A percentile compares a stretch with the other conserved stretches of the same genome.
These are phyloP conservation scores for Mycena floridula DNA, from an alignment of 768 basidiomycete genomes.

Conservation along the genomic window DNA sequence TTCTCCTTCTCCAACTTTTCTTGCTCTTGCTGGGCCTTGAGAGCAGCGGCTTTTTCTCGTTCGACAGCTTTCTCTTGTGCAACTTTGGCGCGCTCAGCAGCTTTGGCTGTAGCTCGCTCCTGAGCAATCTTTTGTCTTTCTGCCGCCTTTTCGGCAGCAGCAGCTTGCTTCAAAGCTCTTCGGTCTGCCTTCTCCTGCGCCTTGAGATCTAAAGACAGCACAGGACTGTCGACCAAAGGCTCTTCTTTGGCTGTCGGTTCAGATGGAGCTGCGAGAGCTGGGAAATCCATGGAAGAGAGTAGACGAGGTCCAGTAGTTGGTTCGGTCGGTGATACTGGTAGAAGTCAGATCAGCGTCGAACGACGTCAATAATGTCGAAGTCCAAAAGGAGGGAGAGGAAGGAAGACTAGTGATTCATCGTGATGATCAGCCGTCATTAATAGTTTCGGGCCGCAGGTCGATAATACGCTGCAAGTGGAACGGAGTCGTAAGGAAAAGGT, in stretches of 20 bases:
- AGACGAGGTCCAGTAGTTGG: constrained; percentile 29
- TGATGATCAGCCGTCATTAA: neutral
- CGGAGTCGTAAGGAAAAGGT: constrained; percentile 16
- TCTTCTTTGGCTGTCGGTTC: constrained; percentile 25
- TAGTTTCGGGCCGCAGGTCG: constrained; percentile 21
- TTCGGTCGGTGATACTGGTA: constrained; percentile 35
- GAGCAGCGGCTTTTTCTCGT: constrained; percentile 38
- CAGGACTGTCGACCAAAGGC: constrained; percentile 23
- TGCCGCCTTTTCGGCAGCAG: constrained; percentile 53
- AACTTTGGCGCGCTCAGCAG: constrained; percentile 47
- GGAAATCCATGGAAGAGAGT: constrained; percentile 72
- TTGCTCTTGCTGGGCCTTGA: constrained; percentile 33
- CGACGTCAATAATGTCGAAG: constrained; percentile 39
- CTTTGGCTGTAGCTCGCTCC: constrained; percentile 51
- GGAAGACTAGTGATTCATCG: constrained; percentile 15
- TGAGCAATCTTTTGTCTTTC: constrained; percentile 52
- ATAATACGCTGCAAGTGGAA: constrained; percentile 10
- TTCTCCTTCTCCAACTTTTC: constrained; percentile 31
- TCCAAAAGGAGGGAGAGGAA: constrained; percentile 38
- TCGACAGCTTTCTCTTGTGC: constrained; percentile 49
- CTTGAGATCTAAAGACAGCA: constrained; percentile 27
- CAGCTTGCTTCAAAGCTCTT: constrained; percentile 61
- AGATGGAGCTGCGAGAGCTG: constrained; percentile 46
- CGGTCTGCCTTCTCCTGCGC: constrained; percentile 52
- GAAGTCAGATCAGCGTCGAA: constrained; percentile 45